Evolutionary conservation across 2,329 filamentous ascomycete genomes (phyloP).

Genomic region (Paracoccidioides lutzii): DNA sequence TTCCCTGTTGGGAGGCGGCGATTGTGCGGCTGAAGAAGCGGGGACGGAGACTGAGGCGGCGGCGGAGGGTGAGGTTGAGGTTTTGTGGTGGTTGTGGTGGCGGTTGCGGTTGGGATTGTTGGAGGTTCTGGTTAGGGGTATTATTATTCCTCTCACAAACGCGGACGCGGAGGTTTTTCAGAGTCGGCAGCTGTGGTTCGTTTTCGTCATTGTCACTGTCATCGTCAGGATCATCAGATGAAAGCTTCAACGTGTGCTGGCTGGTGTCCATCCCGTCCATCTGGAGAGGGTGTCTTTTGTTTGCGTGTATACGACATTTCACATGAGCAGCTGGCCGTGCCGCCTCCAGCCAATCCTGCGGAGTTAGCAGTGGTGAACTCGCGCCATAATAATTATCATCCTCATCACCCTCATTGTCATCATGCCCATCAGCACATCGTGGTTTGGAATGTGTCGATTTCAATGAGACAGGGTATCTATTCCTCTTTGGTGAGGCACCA

Average conservation of each 20-base stretch:
- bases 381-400: constrained; percentile 6
- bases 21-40: constrained; percentile 24
- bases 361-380: constrained; percentile 24
- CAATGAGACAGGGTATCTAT: constrained; percentile 14
- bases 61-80: constrained; percentile 12
- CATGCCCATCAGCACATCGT: neutral
- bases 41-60: constrained; percentile 25
- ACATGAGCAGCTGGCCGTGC: constrained; percentile 16
- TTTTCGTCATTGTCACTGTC: neutral
- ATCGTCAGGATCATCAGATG: neutral
- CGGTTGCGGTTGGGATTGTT: neutral
- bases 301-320: neutral
- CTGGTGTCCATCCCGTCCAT: neutral
- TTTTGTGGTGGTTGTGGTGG: neutral
- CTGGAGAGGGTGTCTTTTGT: neutral
- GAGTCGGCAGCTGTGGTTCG: neutral
- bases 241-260: neutral
- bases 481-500: constrained; percentile 12
- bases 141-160: too few relatives aligned
- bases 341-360: constrained; percentile 32
- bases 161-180: neutral
- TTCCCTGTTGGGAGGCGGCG: neutral
- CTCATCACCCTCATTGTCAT: too few relatives aligned
- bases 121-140: too few relatives aligned
- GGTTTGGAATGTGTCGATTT: constrained; percentile 10